Evolutionary conservation across 139 green algal genomes (phyloP).

Genomic region (Pleodorina starrii): DNA sequence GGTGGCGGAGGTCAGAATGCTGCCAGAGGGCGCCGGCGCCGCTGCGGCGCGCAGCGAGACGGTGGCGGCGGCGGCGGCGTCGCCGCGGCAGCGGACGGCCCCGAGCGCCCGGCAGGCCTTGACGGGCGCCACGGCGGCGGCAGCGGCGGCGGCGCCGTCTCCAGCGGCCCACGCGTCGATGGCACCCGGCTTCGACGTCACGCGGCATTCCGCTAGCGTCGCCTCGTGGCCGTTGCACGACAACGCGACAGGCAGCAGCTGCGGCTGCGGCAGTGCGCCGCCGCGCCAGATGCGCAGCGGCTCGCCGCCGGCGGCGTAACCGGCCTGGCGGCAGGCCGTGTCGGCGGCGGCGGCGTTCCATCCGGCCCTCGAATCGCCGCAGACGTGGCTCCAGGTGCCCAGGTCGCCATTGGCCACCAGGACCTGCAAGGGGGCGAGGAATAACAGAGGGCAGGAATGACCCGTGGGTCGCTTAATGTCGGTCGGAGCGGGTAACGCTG

Average conservation of each 20-base stretch:
- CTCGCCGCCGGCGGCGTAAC: constrained; percentile 9
- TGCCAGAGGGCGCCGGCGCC: not conserved
- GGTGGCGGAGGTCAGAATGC: not conserved
- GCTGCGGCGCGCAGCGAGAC: not conserved
- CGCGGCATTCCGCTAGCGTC: not conserved
- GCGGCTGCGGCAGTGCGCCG: not conserved
- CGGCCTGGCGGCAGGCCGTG: not conserved
- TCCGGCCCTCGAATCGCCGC: constrained; percentile 21
- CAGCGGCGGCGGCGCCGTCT: not conserved
- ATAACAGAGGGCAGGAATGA: too few species aligned
- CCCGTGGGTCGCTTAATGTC: too few species aligned
- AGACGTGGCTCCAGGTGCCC: not conserved
- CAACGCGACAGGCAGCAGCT: not conserved
- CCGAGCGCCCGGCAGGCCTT: not conserved
- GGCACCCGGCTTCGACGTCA: not conserved
- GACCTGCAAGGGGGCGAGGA: too few species aligned
- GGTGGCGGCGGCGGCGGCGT: not conserved
- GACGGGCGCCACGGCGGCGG: not conserved
- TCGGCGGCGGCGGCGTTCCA: constrained; percentile 20
- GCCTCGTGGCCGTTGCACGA: not conserved
- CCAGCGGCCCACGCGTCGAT: not conserved
- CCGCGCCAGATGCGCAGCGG: not conserved
- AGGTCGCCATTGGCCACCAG: too few species aligned
- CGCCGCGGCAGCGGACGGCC: constrained; percentile 1
- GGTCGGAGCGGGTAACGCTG: too few species aligned